Conservation (phyloP, 2,329 filamentous ascomycete genomes). For the Juglanconis juglandina region DNA sequence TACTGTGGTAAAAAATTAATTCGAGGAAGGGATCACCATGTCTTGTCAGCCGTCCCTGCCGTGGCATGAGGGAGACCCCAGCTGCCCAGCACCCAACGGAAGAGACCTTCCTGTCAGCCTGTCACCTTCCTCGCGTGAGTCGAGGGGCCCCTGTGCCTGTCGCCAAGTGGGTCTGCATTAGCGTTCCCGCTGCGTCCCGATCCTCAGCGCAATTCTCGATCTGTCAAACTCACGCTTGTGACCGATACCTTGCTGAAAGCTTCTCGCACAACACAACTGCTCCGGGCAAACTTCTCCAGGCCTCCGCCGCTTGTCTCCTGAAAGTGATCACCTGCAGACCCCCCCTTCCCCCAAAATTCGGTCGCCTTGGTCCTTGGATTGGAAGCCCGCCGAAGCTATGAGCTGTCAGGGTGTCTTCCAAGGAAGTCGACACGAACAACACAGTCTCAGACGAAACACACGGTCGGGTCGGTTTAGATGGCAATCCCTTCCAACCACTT, state of each 20-base stretch:
- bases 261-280: neutral
- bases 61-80: neutral
- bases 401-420: too few species aligned
- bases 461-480: too few species aligned
- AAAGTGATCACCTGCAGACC: neutral
- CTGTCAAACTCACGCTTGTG: conserved; percentile 3
- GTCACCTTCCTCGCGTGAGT: too few species aligned
- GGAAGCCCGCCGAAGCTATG: neutral
- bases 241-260: conserved; percentile 1
- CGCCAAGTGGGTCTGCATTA: neutral
- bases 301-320: neutral
- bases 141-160: conserved; percentile 1
- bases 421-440: neutral
- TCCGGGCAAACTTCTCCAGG: neutral
- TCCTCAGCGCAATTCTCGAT: conserved; percentile 6
- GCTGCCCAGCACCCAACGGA: neutral
- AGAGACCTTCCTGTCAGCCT: too few species aligned
- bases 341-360: neutral
- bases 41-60: neutral
- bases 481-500: neutral
- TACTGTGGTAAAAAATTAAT: too few species aligned
- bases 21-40: neutral
- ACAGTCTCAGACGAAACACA: neutral
- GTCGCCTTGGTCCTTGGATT: too few species aligned
- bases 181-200: conserved; percentile 1